Evolutionary conservation across 768 basidiomycete species (phyloP).

Genomic region (Termitomyces sp.): DNA sequence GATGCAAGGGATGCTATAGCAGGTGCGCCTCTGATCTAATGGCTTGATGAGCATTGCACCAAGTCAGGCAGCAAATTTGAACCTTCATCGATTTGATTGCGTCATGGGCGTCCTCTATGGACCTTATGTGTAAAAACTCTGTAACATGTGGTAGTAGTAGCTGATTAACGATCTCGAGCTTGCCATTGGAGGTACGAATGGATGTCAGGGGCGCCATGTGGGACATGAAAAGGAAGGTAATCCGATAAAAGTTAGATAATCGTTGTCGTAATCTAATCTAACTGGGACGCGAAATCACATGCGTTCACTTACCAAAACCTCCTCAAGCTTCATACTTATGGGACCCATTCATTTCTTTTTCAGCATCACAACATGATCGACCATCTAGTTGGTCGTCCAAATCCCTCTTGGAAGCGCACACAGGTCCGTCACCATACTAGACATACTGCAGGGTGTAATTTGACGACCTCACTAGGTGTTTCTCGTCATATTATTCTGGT

Average conservation of each 20-base stretch:
- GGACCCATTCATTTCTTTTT: slow-evolving; percentile 4
- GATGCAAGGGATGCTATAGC: slow-evolving; percentile 93
- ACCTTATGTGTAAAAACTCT: slow-evolving; percentile 59
- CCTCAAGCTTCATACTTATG: not conserved
- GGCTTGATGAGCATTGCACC: slow-evolving; percentile 3
- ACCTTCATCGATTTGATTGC: slow-evolving; percentile 98
- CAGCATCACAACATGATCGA: slow-evolving; percentile 69
- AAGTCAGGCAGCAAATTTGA: slow-evolving; percentile 6
- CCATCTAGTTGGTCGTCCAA: slow-evolving; percentile 85
- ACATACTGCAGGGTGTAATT: not conserved
- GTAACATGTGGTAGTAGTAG: slow-evolving; percentile 75
- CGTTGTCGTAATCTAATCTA: not conserved
- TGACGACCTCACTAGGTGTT: slow-evolving; percentile 55
- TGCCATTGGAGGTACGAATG: slow-evolving; percentile 33
- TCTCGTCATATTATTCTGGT: slow-evolving; percentile 89
- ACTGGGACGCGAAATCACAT: slow-evolving; percentile 15
- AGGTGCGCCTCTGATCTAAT: slow-evolving; percentile 78
- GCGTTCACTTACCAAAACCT: not conserved
- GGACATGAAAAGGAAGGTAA: not conserved
- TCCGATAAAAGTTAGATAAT: not conserved
- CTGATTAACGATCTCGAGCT: slow-evolving; percentile 86
- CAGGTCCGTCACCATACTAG: slow-evolving; percentile 45
- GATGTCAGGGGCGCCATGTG: slow-evolving; percentile 31
- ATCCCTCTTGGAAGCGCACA: slow-evolving; percentile 82
- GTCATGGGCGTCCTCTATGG: slow-evolving; percentile 81